Evolutionary conservation across 2,329 filamentous ascomycete species (phyloP).

Genomic region (Cephalotrichum gorgonifer): DNA sequence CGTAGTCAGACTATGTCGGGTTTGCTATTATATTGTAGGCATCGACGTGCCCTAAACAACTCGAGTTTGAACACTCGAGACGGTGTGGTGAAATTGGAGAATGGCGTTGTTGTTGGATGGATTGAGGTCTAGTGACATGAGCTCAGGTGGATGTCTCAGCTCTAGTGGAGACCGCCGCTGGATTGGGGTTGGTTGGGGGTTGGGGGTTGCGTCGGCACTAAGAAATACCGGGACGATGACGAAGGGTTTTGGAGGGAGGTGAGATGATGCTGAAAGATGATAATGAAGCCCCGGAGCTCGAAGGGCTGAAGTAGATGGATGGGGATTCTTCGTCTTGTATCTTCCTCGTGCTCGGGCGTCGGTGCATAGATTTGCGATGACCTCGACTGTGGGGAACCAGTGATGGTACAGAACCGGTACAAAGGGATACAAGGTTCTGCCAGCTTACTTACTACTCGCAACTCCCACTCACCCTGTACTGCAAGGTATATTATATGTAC

Average conservation of each 20-base stretch:
- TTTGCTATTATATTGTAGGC: not conserved
- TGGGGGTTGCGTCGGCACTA: not conserved
- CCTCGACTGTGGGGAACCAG: no score
- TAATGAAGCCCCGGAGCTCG: not conserved
- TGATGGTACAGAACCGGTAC: no score
- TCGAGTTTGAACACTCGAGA: not conserved
- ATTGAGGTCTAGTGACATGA: not conserved
- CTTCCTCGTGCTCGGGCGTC: no score
- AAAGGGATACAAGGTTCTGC: no score
- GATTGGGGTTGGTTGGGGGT: not conserved
- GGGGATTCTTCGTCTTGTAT: no score
- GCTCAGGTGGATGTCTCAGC: not conserved
- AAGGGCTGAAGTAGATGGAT: no score
- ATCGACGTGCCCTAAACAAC: not conserved
- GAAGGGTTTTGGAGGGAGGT: not conserved
- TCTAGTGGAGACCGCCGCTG: not conserved
- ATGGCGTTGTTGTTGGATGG: not conserved
- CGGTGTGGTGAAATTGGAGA: not conserved
- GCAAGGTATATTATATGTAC: no score
- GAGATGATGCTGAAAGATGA: not conserved
- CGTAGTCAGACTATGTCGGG: no score
- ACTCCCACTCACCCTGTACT: no score
- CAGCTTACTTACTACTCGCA: no score
- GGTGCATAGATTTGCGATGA: no score
- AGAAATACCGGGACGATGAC: not conserved